phyloP scores from a whole-genome alignment of 345 rosid genomes.

The Noccaea caerulescens region DNA sequence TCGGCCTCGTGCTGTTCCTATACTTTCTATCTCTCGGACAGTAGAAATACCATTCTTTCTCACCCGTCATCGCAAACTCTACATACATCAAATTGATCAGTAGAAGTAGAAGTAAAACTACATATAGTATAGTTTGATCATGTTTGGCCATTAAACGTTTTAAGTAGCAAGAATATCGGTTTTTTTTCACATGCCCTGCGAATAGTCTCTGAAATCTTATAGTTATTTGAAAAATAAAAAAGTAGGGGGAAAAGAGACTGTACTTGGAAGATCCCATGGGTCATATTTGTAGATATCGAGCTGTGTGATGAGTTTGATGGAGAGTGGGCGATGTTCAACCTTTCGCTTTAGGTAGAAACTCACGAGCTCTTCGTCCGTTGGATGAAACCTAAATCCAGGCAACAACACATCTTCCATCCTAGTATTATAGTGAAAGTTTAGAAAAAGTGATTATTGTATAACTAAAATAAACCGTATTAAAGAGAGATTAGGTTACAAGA shows the following conservation, averaged over 20 bases:
- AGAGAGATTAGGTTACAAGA: conserved; percentile 2
- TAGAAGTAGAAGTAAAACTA: neutral
- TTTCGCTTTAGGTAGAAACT: conserved; percentile 76
- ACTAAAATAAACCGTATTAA: neutral
- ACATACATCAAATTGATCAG: neutral
- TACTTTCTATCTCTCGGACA: conserved; percentile 86
- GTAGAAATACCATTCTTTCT: conserved; percentile 86
- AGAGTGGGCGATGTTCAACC: conserved; percentile 65
- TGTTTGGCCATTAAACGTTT: neutral
- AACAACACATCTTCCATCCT: conserved; percentile 64
- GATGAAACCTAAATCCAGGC: conserved; percentile 89
- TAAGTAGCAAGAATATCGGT: neutral
- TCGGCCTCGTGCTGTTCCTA: conserved; percentile 78
- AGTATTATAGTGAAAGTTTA: neutral
- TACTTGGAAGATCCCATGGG: conserved; percentile 94
- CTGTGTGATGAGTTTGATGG: conserved; percentile 76
- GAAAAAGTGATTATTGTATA: neutral
- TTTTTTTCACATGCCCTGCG: neutral
- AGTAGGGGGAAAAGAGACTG: conserved; percentile 1
- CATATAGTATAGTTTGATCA: neutral
- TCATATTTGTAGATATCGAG: conserved; percentile 83
- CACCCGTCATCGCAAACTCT: conserved; percentile 70
- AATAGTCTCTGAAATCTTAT: neutral
- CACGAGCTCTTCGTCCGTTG: conserved; percentile 89
- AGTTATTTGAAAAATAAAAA: neutral